Evolutionary conservation across 23 red algal genomes (phyloP), one percentile per base, ranked within the genome.

Genomic region (Chondrus crispus): DNA sequence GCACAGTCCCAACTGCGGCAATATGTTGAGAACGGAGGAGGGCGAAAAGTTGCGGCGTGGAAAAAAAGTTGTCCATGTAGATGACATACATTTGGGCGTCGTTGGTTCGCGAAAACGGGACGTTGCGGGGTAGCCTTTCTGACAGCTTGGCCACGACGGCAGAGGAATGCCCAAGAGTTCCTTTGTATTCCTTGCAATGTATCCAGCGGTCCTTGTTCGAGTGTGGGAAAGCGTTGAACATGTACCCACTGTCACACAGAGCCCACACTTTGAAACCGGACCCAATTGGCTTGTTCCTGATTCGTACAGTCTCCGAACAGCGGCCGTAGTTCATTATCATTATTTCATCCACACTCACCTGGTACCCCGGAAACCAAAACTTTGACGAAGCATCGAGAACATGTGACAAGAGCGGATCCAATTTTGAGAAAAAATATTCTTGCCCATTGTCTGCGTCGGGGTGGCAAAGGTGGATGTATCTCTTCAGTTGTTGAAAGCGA

Each of bases 241-340:
- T 76, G 44, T 76, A 76, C 19, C 71, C 7, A 24, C 7, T 40
- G 39, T 40, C 6, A 42, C 6, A 76, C 44, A 40, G 28, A 43
- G 71, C 37, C 71, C 71, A 76, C 6, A 76, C 6, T 48, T 76
- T 76, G 39, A 76, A 76, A 26, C 71, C 71, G 19, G 58, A 76
- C 28, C 71, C 71, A 26, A 76, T 42, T 24, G 71, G 71, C 71
- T 76, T 76, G 39, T 46, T 76, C 24, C 71, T 24, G 30, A 76
- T 76, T 38, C 6, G 39, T 4, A 76, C 44, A 40, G 71, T 76
- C 39, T 76, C 71, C n/a, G 28, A 42, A 38, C 28, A 46, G 11
- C 28, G 37, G 19, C 71, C 71, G 44, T 46, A 76, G 44, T 76
- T 76, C 7, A 76, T 76, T 38, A 42, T 38, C 71, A 76, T 76